Evolutionary conservation across 108 stramenopile genomes (phyloP).

Genomic region (Cyclotella sp.): DNA sequence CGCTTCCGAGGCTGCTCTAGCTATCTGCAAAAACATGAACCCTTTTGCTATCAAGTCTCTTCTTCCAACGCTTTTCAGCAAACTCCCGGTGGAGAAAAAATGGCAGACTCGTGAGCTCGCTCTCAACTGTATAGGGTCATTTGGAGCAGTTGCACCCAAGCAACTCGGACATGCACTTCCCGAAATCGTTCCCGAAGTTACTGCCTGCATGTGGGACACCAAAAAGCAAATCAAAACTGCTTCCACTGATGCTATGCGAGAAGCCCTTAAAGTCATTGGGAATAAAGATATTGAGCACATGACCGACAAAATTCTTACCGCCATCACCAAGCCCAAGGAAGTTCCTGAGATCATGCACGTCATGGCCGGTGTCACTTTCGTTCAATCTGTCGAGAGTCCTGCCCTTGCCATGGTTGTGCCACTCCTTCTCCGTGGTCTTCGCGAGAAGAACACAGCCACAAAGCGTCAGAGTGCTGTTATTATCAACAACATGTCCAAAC

Average conservation of each 20-base stretch:
- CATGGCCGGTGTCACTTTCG: slow-evolving; percentile 97
- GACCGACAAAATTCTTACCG: slow-evolving; percentile 92
- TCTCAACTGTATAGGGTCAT: slow-evolving; percentile 77
- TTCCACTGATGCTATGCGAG: slow-evolving; percentile 90
- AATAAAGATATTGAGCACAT: slow-evolving; percentile 99
- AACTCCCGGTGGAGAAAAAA: slow-evolving; percentile 88
- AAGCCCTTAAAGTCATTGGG: slow-evolving; percentile 93
- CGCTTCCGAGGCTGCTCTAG: slow-evolving; percentile 72
- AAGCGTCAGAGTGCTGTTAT: slow-evolving; percentile 99
- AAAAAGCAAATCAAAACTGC: slow-evolving; percentile 97
- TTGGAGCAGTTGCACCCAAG: slow-evolving; percentile 77
- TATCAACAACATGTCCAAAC: slow-evolving; percentile 98
- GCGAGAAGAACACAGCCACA: slow-evolving; percentile 90
- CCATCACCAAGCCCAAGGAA: slow-evolving; percentile 95
- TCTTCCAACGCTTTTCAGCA: slow-evolving; percentile 80
- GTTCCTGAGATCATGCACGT: slow-evolving; percentile 97
- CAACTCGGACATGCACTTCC: slow-evolving; percentile 89
- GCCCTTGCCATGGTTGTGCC: slow-evolving; percentile 99
- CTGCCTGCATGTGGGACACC: slow-evolving; percentile 97
- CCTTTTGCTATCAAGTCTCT: slow-evolving; percentile 91
- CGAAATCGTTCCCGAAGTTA: slow-evolving; percentile 93
- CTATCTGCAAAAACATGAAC: slow-evolving; percentile 82
- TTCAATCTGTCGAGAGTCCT: slow-evolving; percentile 97
- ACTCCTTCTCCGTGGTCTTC: slow-evolving; percentile 95
- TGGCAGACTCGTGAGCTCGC: slow-evolving; percentile 88